These are phyloP conservation scores for Flaveria sonorensis DNA, from an alignment of 129 eudicot genomes.

Conservation along the genomic window DNA sequence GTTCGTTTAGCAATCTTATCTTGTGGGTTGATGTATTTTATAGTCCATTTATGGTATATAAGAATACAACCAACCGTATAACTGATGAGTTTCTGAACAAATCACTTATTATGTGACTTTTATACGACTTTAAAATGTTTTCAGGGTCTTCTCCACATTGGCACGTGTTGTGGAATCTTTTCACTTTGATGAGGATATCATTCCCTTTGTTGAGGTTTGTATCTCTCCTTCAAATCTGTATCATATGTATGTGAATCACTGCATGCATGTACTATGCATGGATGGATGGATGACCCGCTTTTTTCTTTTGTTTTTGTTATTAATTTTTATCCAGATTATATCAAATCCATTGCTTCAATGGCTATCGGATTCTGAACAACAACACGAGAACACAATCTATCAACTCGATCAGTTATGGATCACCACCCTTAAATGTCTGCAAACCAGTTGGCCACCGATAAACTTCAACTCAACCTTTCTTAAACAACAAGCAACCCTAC, in stretches of 20 bases:
- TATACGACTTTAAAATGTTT: slow-evolving; percentile 25
- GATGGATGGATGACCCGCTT: neutral
- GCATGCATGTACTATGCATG: neutral
- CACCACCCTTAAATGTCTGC: slow-evolving; percentile 49
- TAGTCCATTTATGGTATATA: neutral
- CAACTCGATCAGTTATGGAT: slow-evolving; percentile 59
- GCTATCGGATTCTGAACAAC: slow-evolving; percentile 50
- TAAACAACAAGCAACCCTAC: slow-evolving; percentile 56
- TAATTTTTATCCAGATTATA: slow-evolving; percentile 40
- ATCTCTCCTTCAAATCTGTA: slow-evolving; percentile 24
- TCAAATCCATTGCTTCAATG: slow-evolving; percentile 57
- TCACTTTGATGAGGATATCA: slow-evolving; percentile 50
- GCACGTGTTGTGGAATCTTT: slow-evolving; percentile 44
- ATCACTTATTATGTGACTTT: neutral
- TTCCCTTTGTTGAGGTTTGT: slow-evolving; percentile 55
- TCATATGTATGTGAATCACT: neutral
- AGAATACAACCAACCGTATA: neutral
- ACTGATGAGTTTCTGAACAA: slow-evolving; percentile 10
- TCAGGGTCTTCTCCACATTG: slow-evolving; percentile 59
- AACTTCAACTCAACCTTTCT: slow-evolving; percentile 65
- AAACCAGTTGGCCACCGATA: slow-evolving; percentile 49
- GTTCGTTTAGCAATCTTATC: neutral
- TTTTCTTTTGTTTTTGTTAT: slow-evolving; percentile 6
- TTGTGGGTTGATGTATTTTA: neutral
- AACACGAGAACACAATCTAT: slow-evolving; percentile 26